phyloP scores from a whole-genome alignment of 1,139 yeast species.

The Yamadazyma jaroonii region DNA sequence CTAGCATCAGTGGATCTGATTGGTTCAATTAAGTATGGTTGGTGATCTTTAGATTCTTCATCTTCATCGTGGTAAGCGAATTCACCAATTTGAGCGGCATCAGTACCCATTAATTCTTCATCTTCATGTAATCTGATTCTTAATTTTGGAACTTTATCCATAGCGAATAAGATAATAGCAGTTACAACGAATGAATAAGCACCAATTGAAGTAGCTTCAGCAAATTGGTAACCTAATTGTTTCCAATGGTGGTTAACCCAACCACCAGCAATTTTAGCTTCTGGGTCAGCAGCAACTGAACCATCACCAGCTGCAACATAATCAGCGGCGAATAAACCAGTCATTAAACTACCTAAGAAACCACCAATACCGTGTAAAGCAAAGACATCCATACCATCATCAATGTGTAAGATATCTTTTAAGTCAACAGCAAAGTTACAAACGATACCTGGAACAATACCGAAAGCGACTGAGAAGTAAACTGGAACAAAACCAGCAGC shows the following conservation, averaged over 20 bases:
- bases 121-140: conserved; percentile 84
- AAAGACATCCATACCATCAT: conserved; percentile 94
- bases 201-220: conserved; percentile 72
- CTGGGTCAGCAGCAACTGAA: conserved; percentile 49
- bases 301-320: conserved; percentile 80
- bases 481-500: conserved; percentile 96
- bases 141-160: conserved; percentile 82
- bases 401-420: conserved; percentile 70
- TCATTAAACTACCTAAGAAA: conserved; percentile 73
- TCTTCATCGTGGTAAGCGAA: conserved; percentile 54
- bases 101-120: conserved; percentile 88
- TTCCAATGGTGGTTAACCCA: conserved; percentile 90
- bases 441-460: conserved; percentile 71
- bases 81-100: conserved; percentile 85
- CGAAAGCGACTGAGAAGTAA: conserved; percentile 82
- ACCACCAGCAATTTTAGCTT: conserved; percentile 70
- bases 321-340: conserved; percentile 93
- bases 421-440: conserved; percentile 86
- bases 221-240: conserved; percentile 92
- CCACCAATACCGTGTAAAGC: conserved; percentile 96
- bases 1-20: conserved; percentile 58
- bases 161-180: conserved; percentile 59
- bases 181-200: conserved; percentile 83
- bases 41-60: conserved; percentile 20
- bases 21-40: conserved; percentile 71